Evolutionary conservation across 345 rosid species (phyloP), one percentile per base, ranked within the genome.

Genomic region (Punica granatum): DNA sequence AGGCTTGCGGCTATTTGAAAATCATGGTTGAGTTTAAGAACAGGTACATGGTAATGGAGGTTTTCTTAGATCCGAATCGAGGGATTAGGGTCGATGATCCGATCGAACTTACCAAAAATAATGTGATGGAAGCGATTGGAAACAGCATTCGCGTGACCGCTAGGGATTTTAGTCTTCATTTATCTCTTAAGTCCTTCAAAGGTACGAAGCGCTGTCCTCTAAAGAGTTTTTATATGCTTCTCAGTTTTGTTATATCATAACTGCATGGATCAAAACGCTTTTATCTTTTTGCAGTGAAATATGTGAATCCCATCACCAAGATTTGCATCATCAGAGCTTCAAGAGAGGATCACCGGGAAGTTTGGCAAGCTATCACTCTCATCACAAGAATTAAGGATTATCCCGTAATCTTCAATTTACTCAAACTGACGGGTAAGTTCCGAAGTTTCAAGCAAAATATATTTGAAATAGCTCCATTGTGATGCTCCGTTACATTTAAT

Each of bases 21-120:
- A 77, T 70, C 65, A 88, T 87, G 93, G 92, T 88, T 58, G 92
- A 82, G 66, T 90, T 90, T 56, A 90, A 89, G 78, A 85, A 89
- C 65, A 79, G 91, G 68, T 87, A 85, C 73, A 71, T 93, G 86
- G 84, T 90, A 32, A 78, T 86, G 84, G 96, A 88, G 79, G 77
- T 86, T 1, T 87, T 81, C 72, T 63, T 88, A 67, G 94, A 90
- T 70, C 97, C 94, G 0, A 88, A 85, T 67, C 79, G 78, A 42
- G 87, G 82, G 56, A 72, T 81, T 26, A 48, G 36, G 3, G 78
- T 69, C 6, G 92, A 79, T 60, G 90, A 84, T 25, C 86, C 97
- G 1, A 78, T 93, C 36, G 79, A 81, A 48, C 75, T 93, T 44
- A 93, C 98, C 23, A 86, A 76, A 9, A 79, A 72, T 73, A 90